Base-by-base conservation (phyloP, 2,329 filamentous ascomycete genomes). In the Aureobasidium namibiae region DNA sequence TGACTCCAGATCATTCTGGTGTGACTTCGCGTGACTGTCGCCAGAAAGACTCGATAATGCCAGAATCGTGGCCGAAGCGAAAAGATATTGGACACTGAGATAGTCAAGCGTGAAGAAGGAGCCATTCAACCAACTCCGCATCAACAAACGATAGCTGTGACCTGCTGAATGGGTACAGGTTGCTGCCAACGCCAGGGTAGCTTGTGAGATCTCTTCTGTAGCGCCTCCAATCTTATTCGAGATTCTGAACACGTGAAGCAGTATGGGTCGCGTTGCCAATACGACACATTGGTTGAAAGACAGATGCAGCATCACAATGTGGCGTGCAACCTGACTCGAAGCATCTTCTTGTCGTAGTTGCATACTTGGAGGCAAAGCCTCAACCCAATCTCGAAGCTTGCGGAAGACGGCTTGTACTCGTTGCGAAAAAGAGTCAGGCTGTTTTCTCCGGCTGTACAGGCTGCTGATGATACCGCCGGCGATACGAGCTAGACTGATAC, bases 81-180 rank as follows among this genome's bases (percentile, higher is more conserved):
- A 80, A 26, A 80, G 72, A 41, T 77, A 78, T 48, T 78, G 75
- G 0, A 74, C 74, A 64, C 74, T 72, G 48, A 75, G 75, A 65
- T 77, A 79, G 60, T 78, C 77, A 46, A 79, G 78, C 0, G 73
- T 78, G 0, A 72, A 67, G 57, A 79, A 78, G 0, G 75, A 73
- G 0, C 78, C 78, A 33, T 76, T 72, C 1, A 78, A 73, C 78
- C 77, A 80, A 13, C 71, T 71, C 6, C 76, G 70, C 2, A 72
- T 75, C 0, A 80, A 66, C 0, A 79, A 66, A 0, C 70, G 70
- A 45, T 72, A 72, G 0, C 77, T 78, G 34, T 79, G 74, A 0
- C 75, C 70, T 0, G 77, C 76, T 26, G 75, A 77, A 16, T 73
- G 70, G 0, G 78, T 71, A 56, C 77, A 79, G 0, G 77, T 75